Evolutionary conservation across 2,329 filamentous ascomycete species (phyloP), one percentile per base, ranked within the genome.

Genomic region (Aaosphaeria pasadenensis): DNA sequence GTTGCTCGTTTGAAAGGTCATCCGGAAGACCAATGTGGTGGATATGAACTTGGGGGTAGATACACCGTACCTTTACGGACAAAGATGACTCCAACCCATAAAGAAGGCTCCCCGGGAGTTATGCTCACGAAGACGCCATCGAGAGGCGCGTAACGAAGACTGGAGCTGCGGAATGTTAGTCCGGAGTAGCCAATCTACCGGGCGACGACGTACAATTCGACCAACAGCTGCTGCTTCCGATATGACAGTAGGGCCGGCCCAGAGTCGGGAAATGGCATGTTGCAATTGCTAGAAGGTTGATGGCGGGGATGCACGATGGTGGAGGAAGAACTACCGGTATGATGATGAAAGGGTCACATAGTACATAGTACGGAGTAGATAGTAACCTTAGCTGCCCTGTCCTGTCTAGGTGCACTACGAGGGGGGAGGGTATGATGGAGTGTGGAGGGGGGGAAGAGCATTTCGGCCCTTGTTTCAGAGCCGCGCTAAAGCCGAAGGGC

Each of bases 71-170:
- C 92, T 77, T 89, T 86, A 48, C 90, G 87, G 53, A 96, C 84
- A 67, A 97, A 97, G 30, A 97, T 77, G 17, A 95, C 88, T n/a
- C 90, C 91, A 31, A 86, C 87, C 92, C 92, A 97, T 43, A 91
- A 74, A 11, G 84, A 84, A 13, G 89, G 84, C 64, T 96, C 87
- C 28, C 87, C 88, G 0, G 89, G 89, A 30, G 87, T 88, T 50
- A 96, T 80, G 67, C 82, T 89, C 71, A 96, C 82, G 72, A 94
- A 96, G 52, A 96, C 80, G 45, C 94, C 92, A 48, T 89, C 84
- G 2, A 91, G 91, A 67, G 88, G 91, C 50, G 86, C 85, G 73
- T 89, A 83, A 70, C 88, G 91, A 59, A 96, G 78, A 52, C 88
- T 88, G 52, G 88, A 82, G 71, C 90, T 95, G 71, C 52, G 47